Percentiles rank a stretch among this genome's conserved stretches.
Conservation (phyloP, 768 basidiomycete genomes). For the Termitomyces sp. region DNA sequence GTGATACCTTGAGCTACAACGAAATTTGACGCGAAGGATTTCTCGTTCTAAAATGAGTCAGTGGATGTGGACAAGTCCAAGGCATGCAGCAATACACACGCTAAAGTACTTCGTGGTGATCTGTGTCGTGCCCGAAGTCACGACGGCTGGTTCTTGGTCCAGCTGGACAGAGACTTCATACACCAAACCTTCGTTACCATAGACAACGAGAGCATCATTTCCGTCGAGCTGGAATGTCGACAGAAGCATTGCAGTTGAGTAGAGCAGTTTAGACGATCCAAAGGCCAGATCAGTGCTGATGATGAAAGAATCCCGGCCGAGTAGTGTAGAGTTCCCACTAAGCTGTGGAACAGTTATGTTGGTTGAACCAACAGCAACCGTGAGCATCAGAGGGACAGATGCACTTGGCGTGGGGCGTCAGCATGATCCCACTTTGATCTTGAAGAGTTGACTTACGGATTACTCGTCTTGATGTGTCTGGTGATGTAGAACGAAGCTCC, state of each 20-base stretch:
- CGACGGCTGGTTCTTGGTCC: not conserved
- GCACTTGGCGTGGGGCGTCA: not conserved
- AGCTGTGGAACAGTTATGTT: constrained; percentile 10
- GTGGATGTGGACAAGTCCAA: not conserved
- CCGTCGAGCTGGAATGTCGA: constrained; percentile 9
- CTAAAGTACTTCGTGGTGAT: constrained; percentile 5
- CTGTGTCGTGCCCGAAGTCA: constrained; percentile 5
- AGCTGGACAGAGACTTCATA: constrained; percentile 9
- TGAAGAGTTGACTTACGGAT: constrained; percentile 1
- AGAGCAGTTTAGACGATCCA: constrained; percentile 9
- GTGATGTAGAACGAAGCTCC: constrained; percentile 13
- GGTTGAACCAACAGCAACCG: constrained; percentile 8
- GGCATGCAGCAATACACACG: not conserved
- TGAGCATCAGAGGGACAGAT: constrained; percentile 4
- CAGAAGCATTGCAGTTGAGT: constrained; percentile 14
- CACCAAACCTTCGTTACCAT: constrained; percentile 9
- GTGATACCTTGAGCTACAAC: constrained; percentile 6
- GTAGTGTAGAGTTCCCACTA: constrained; percentile 6
- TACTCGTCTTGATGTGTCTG: constrained; percentile 9
- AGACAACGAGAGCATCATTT: constrained; percentile 10
- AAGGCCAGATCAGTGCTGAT: constrained; percentile 9
- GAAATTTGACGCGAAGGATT: constrained; percentile 6
- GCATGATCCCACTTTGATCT: not conserved
- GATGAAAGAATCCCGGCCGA: constrained; percentile 12
- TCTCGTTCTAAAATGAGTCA: not conserved